Conservation (phyloP, 1,284 basidiomycete genomes). For the Cryptococcus sp. region DNA sequence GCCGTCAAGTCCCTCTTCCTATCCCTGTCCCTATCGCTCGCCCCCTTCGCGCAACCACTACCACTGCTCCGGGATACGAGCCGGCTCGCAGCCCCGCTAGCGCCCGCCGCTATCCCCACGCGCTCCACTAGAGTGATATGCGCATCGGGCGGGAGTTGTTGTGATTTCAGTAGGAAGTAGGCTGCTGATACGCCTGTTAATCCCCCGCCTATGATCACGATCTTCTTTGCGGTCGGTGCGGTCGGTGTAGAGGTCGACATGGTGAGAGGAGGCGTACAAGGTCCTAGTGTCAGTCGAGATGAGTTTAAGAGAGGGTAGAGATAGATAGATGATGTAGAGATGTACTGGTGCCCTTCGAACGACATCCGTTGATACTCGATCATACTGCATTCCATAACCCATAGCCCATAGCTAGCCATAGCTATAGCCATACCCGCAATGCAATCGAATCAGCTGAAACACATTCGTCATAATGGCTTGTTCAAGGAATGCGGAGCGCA, state of each 20-base stretch:
- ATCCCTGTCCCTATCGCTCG: slow-evolving; percentile 56
- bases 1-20: slow-evolving; percentile 58
- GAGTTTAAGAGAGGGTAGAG: background rate
- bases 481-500: too few relatives aligned
- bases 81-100: slow-evolving; percentile 85
- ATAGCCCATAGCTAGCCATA: too few relatives aligned
- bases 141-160: slow-evolving; percentile 52
- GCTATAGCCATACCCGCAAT: too few relatives aligned
- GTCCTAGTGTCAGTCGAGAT: background rate
- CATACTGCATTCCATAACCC: too few relatives aligned
- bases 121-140: slow-evolving; percentile 63
- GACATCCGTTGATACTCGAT: background rate
- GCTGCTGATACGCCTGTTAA: slow-evolving; percentile 84
- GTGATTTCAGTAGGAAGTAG: slow-evolving; percentile 30
- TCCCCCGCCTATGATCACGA: slow-evolving; percentile 57
- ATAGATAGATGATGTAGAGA: background rate
- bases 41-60: slow-evolving; percentile 59
- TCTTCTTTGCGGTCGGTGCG: background rate
- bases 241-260: background rate
- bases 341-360: background rate
- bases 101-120: slow-evolving; percentile 43
- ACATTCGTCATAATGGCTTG: too few relatives aligned
- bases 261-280: background rate
- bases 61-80: slow-evolving; percentile 49
- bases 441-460: too few relatives aligned